These are phyloP conservation scores for Papiliotrema flavescens DNA, from an alignment of 1,284 basidiomycete genomes.

Conservation along the genomic window DNA sequence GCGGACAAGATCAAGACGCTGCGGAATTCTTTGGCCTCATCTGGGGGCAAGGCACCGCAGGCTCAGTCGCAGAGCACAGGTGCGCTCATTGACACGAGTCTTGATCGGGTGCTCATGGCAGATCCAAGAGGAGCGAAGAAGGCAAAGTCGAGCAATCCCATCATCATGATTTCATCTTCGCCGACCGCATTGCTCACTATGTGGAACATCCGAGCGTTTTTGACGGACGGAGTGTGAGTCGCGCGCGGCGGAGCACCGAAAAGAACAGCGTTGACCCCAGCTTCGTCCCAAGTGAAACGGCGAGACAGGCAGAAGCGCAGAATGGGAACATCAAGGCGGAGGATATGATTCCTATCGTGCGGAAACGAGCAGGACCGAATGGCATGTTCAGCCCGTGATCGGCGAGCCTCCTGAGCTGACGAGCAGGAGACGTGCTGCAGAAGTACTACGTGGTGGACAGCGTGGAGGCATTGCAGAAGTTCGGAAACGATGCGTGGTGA, in stretches of 20 bases:
- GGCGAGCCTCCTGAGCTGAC: conserved; percentile 38
- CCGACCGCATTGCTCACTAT: conserved; percentile 93
- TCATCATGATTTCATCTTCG: conserved; percentile 94
- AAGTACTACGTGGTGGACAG: conserved; percentile 84
- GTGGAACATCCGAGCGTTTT: conserved; percentile 92
- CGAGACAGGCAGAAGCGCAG: conserved; percentile 51
- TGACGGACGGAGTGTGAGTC: conserved; percentile 79
- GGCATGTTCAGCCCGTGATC: conserved; percentile 19
- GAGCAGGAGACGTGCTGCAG: conserved; percentile 52
- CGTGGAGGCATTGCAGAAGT: conserved; percentile 85
- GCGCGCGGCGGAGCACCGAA: not conserved
- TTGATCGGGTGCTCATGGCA: conserved; percentile 52
- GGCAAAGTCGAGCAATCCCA: conserved; percentile 59
- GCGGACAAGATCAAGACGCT: conserved; percentile 40
- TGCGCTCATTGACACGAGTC: no score
- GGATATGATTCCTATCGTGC: conserved; percentile 77
- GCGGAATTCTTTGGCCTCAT: conserved; percentile 29
- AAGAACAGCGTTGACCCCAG: conserved; percentile 43
- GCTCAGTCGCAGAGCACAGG: conserved; percentile 21
- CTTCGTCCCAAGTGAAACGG: conserved; percentile 74
- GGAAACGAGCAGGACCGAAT: conserved; percentile 57
- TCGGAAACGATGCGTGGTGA: conserved; percentile 82
- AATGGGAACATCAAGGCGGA: conserved; percentile 74
- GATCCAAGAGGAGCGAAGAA: conserved; percentile 28
- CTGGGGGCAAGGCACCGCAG: conserved; percentile 17